Evolutionary conservation across 2,329 filamentous ascomycete genomes (phyloP).

Genomic region (Alternaria atra): DNA sequence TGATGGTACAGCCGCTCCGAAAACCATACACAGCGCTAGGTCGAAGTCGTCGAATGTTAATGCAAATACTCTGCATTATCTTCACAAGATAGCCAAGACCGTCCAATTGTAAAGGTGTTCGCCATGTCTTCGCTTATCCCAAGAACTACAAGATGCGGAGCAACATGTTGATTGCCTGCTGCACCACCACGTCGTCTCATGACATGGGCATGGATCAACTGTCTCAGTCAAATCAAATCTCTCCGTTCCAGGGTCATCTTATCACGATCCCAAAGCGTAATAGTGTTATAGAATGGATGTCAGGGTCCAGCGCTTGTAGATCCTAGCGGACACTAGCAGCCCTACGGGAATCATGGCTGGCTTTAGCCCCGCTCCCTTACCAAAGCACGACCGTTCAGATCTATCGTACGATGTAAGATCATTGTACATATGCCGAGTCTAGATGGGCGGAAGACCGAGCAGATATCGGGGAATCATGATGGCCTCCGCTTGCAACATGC

Average conservation of each 20-base stretch:
- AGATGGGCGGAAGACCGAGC: not conserved
- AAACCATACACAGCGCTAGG: conserved; percentile 12
- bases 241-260: not conserved
- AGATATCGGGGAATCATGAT: not conserved
- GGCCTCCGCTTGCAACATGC: not conserved
- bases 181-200: not conserved
- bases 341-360: conserved; percentile 6
- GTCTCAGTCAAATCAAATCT: not conserved
- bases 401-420: conserved; percentile 8
- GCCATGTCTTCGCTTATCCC: not conserved
- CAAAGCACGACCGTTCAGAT: not conserved
- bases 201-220: not conserved
- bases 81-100: not conserved
- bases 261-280: not conserved
- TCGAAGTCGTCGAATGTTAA: conserved; percentile 25
- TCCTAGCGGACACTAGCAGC: conserved; percentile 15
- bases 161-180: not conserved
- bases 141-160: not conserved
- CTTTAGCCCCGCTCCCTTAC: not conserved
- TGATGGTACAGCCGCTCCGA: conserved; percentile 3
- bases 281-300: conserved; percentile 10
- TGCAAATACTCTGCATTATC: conserved; percentile 10
- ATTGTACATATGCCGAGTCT: conserved; percentile 2
- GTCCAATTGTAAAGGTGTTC: not conserved
- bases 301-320: conserved; percentile 14